phyloP scores from a whole-genome alignment of 305 asterid genomes.

The Euphrasia arctica region DNA sequence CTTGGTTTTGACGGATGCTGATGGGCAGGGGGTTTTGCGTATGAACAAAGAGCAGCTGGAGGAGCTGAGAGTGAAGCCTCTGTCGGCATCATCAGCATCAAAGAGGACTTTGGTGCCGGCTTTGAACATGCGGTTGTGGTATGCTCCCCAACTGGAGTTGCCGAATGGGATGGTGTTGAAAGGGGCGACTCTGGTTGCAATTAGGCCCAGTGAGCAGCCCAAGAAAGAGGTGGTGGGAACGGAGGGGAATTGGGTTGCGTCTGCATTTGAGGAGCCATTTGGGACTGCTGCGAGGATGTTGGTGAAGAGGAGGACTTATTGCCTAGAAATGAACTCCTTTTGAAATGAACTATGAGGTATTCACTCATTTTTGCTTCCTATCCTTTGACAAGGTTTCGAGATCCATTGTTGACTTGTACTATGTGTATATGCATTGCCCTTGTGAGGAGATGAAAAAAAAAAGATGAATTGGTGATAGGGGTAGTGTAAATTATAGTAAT shows the following conservation, averaged over 20 bases:
- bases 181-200: constrained; percentile 92
- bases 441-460: neutral
- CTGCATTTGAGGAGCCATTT: constrained; percentile 85
- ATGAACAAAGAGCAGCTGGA: constrained; percentile 90
- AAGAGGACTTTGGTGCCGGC: constrained; percentile 89
- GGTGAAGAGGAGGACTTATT: constrained; percentile 88
- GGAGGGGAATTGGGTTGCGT: constrained; percentile 64
- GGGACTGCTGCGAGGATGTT: constrained; percentile 89
- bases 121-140: constrained; percentile 84
- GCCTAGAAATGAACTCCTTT: constrained; percentile 98
- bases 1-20: constrained; percentile 75
- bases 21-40: constrained; percentile 82
- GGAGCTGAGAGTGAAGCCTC: constrained; percentile 93
- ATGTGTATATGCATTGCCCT: constrained; percentile 15
- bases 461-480: neutral
- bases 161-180: constrained; percentile 75
- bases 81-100: constrained; percentile 81
- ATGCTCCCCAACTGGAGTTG: constrained; percentile 78
- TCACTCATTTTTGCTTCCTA: neutral
- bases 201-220: constrained; percentile 82
- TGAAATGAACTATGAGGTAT: constrained; percentile 52
- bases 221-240: constrained; percentile 56
- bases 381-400: neutral
- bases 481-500: neutral
- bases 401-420: neutral